Evolutionary conservation across 345 rosid genomes (phyloP).

Genomic region (Eucalyptus guilfoylei): DNA sequence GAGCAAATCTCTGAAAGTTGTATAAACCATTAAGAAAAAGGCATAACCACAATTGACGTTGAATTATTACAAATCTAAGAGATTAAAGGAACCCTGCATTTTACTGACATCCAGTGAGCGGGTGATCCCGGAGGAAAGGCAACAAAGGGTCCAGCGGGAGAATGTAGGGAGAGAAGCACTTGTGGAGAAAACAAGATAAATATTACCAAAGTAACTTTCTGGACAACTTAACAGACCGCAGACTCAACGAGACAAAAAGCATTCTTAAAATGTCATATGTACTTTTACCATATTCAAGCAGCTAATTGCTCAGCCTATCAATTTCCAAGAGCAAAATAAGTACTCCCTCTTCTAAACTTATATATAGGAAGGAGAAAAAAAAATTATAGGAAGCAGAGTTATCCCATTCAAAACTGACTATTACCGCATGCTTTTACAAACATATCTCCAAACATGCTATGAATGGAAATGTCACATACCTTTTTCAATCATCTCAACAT

Average conservation of each 20-base stretch:
- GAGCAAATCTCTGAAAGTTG: not conserved
- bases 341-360: not conserved
- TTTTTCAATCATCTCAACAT: slow-evolving; percentile 42
- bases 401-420: not conserved
- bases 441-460: not conserved
- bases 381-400: not conserved
- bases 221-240: not conserved
- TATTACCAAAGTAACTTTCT: not conserved
- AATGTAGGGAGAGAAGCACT: not conserved
- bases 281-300: not conserved
- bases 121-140: not conserved
- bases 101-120: not conserved
- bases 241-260: not conserved
- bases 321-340: not conserved
- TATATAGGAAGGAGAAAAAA: not conserved
- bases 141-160: not conserved
- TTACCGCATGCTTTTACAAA: not conserved
- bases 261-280: not conserved
- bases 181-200: not conserved
- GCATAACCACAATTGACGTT: not conserved
- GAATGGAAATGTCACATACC: slow-evolving; percentile 22
- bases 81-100: not conserved
- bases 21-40: not conserved
- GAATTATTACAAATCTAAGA: not conserved
- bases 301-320: not conserved